These are phyloP conservation scores for Artomyces pyxidatus DNA, from an alignment of 768 basidiomycete species.

Conservation along the genomic window DNA sequence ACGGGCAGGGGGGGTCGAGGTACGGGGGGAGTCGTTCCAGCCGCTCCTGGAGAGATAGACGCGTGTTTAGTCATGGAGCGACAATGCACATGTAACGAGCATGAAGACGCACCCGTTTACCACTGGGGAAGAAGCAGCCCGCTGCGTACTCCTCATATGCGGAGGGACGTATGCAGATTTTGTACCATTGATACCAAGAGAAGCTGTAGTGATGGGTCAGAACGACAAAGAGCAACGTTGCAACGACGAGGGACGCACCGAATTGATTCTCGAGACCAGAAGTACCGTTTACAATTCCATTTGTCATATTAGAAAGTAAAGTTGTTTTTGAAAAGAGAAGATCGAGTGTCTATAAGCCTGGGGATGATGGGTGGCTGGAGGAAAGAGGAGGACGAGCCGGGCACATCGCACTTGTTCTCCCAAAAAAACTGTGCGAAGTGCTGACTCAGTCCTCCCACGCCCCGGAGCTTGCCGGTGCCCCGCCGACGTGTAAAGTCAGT, in stretches of 20 bases:
- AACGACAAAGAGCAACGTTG: constrained; percentile 2
- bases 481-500: background rate
- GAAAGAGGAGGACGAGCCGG: constrained; percentile 20
- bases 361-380: constrained; percentile 28
- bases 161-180: constrained; percentile 86
- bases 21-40: constrained; percentile 72
- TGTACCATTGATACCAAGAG: constrained; percentile 61
- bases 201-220: constrained; percentile 35
- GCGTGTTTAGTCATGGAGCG: constrained; percentile 5
- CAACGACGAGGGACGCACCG: constrained; percentile 37
- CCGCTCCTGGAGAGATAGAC: constrained; percentile 39
- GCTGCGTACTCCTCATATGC: constrained; percentile 79
- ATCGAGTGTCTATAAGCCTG: constrained; percentile 25
- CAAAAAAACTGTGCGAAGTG: constrained; percentile 13
- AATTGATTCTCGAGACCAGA: constrained; percentile 69
- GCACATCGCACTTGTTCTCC: background rate
- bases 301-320: constrained; percentile 65
- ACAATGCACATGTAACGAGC: constrained; percentile 6
- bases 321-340: constrained; percentile 16
- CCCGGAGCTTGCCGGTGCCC: background rate
- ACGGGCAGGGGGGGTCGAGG: constrained; percentile 47
- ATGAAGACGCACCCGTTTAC: constrained; percentile 42
- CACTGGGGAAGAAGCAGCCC: constrained; percentile 55
- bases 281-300: constrained; percentile 81
- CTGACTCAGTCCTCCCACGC: constrained; percentile 11